Base-by-base conservation (phyloP, 371 early-diverging fungal genomes). In the Mucor lusitanicus region DNA sequence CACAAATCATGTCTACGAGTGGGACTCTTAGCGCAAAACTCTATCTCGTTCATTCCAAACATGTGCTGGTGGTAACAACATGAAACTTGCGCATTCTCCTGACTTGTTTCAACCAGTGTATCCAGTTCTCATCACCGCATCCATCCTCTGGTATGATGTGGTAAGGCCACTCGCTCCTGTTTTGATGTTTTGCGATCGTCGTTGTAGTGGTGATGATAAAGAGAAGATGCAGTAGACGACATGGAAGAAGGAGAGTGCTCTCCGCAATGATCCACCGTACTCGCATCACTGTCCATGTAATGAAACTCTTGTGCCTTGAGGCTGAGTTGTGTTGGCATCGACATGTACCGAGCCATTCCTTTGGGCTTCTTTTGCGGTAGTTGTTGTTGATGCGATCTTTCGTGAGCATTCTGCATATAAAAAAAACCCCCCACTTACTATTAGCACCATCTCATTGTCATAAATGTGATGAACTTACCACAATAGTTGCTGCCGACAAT, bases 241-340 rank as follows among this genome's bases (percentile, higher is more conserved):
- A 13, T 9, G 5, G 50, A 50, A 12, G 50, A 50, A 25, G 50
- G 13, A 11, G 50, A 48, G 7, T 48, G 19, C 3, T 48, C 50
- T 48, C 17, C 19, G 23, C 50, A 25, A 48, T 48, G 5, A 25
- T 61, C 62, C 5, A 50, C 12, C 12, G 50, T 61, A 23, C 62
- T 50, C 11, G 30, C 50, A 61, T 61, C 62, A 35, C 62, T 48
- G 19, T 61, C 62, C 33, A 61, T 17, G 33, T 50, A 61, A 3
- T 35, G 8, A 35, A 50, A 61, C 33, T 19, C 35, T 30, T 48
- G 50, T 23, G 17, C 11, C 50, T 48, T 19, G 19, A 48, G 23
- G 11, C 23, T 59, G 3, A 59, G 12, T 35, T 37, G 19, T 13
- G 39, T 13, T 4, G 59, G 59, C 59, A 59, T 59, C 3, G 59